Conservation (phyloP, 2,329 filamentous ascomycete genomes). For the Aotearoamyces nothofagi region DNA sequence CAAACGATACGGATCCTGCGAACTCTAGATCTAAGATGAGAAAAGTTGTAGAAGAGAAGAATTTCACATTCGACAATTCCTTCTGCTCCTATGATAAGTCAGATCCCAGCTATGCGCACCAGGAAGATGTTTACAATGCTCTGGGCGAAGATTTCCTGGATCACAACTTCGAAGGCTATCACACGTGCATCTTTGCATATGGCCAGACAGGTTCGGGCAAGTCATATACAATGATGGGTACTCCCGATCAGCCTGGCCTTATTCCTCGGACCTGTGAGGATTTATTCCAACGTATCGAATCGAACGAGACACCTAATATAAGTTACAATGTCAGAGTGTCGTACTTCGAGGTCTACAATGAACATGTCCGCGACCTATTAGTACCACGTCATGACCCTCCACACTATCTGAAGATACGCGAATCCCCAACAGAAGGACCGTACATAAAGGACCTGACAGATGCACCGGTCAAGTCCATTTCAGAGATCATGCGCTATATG, state of each 20-base stretch:
- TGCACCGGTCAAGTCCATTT: conserved; percentile 73
- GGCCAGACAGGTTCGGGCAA: conserved; percentile 96
- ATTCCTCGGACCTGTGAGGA: conserved; percentile 95
- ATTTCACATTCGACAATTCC: conserved; percentile 91
- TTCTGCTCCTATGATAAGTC: conserved; percentile 85
- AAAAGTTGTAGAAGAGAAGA: conserved; percentile 72
- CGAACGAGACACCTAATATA: conserved; percentile 73
- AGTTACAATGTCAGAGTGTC: conserved; percentile 96
- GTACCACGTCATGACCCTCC: conserved; percentile 64
- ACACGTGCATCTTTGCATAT: conserved; percentile 98
- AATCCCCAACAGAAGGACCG: conserved; percentile 86
- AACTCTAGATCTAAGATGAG: conserved; percentile 48
- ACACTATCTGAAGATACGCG: conserved; percentile 91
- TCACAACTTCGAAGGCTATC: conserved; percentile 98
- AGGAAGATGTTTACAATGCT: conserved; percentile 87
- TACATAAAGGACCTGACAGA: conserved; percentile 96
- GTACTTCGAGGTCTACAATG: conserved; percentile 99
- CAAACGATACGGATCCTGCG: conserved; percentile 37
- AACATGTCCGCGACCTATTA: conserved; percentile 89
- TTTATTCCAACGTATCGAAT: conserved; percentile 83
- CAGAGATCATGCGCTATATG: conserved; percentile 84
- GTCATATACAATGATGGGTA: conserved; percentile 97
- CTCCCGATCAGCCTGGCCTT: conserved; percentile 67
- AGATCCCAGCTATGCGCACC: conserved; percentile 77
- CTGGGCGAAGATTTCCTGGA: conserved; percentile 94